Percentiles rank a stretch among this genome's conserved stretches.
Conservation (phyloP, 202 grass and related monocot genomes). For the Schoenoplectus triqueter region DNA sequence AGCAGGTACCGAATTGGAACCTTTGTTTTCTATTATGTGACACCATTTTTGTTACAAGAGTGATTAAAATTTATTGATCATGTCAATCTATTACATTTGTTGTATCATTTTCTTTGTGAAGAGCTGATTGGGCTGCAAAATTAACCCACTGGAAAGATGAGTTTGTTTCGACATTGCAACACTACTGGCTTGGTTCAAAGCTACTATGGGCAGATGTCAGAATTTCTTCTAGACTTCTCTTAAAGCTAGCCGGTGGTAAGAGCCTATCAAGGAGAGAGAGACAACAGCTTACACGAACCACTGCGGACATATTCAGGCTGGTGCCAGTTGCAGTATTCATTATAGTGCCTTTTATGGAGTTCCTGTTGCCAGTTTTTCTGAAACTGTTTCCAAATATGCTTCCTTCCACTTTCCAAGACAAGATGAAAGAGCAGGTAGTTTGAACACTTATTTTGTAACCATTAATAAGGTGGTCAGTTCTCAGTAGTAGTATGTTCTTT, state of each 20-base stretch:
- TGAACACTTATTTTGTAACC: background rate
- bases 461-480: background rate
- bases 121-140: constrained; percentile 90
- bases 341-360: constrained; percentile 97
- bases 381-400: constrained; percentile 96
- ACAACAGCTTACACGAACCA: constrained; percentile 84
- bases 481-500: constrained; percentile 27
- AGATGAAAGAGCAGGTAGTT: constrained; percentile 96
- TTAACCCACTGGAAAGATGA: constrained; percentile 93
- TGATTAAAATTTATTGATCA: background rate
- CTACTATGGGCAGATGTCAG: constrained; percentile 83
- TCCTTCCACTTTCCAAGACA: constrained; percentile 95
- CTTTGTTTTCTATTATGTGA: background rate
- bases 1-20: constrained; percentile 63
- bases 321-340: constrained; percentile 96
- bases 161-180: constrained; percentile 79
- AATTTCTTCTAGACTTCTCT: constrained; percentile 83
- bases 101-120: constrained; percentile 41
- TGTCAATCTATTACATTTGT: constrained; percentile 30
- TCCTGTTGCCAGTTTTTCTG: constrained; percentile 85
- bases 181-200: constrained; percentile 93
- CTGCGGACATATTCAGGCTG: constrained; percentile 93
- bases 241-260: constrained; percentile 88
- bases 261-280: constrained; percentile 90
- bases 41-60: background rate